Percentiles rank a stretch among this genome's conserved stretches.
These are phyloP conservation scores for Lathyrus tuberosus DNA, from an alignment of 306 rosid genomes.

Conservation along the genomic window DNA sequence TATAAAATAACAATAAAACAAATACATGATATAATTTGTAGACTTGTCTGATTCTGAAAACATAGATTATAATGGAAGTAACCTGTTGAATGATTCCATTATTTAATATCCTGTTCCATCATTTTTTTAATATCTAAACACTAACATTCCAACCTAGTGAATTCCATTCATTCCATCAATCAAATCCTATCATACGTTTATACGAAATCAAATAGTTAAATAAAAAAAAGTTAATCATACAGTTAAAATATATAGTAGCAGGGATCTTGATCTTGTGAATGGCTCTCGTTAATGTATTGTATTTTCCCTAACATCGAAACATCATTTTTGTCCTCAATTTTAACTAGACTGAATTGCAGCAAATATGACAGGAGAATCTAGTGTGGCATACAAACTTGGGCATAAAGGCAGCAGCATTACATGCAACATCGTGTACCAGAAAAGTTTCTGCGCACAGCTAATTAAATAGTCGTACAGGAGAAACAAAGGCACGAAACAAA, in stretches of 20 bases:
- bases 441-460: not conserved
- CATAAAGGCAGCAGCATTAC: slow-evolving; percentile 1
- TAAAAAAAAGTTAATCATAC: not conserved
- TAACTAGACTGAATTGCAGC: slow-evolving; percentile 33
- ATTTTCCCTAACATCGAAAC: slow-evolving; percentile 8
- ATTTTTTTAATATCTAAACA: too few relatives aligned
- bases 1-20: too few relatives aligned
- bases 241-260: not conserved
- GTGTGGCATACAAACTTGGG: slow-evolving; percentile 23
- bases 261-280: not conserved
- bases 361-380: slow-evolving; percentile 31
- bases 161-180: too few relatives aligned
- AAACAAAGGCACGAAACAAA: not conserved
- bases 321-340: slow-evolving; percentile 29
- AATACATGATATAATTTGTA: too few relatives aligned
- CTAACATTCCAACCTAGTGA: too few relatives aligned
- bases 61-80: too few relatives aligned
- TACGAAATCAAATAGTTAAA: too few relatives aligned
- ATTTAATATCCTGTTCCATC: too few relatives aligned
- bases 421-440: slow-evolving; percentile 12
- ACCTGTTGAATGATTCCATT: too few relatives aligned
- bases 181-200: too few relatives aligned
- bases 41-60: too few relatives aligned
- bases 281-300: not conserved
- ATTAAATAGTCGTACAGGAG: slow-evolving; percentile 14